Conservation (phyloP, 768 basidiomycete species). For the Phaeotremella skinneri region DNA sequence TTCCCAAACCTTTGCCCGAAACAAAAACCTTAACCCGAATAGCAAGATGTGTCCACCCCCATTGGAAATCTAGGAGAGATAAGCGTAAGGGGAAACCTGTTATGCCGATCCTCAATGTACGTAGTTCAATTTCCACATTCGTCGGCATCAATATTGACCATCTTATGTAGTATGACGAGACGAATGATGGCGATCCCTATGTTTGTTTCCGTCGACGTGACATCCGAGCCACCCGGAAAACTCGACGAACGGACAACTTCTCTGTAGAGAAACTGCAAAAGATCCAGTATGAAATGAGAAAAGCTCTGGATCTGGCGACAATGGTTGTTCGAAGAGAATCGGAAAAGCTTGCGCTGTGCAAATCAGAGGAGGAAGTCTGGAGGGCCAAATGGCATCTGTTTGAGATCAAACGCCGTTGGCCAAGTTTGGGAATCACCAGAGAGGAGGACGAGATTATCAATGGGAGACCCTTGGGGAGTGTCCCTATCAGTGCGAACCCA, state of each 20-base stretch:
- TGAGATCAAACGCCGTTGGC: constrained; percentile 72
- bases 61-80: constrained; percentile 83
- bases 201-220: constrained; percentile 96
- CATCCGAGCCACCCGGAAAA: constrained; percentile 89
- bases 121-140: constrained; percentile 38
- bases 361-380: constrained; percentile 68
- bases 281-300: constrained; percentile 70
- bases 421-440: constrained; percentile 47
- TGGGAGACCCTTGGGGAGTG: constrained; percentile 27
- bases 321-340: constrained; percentile 69
- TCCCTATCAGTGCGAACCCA: constrained; percentile 24
- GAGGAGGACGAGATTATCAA: constrained; percentile 53
- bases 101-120: constrained; percentile 81
- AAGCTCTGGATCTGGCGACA: constrained; percentile 70
- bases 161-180: constrained; percentile 70
- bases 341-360: constrained; percentile 66
- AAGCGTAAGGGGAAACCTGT: constrained; percentile 79
- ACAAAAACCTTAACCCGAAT: constrained; percentile 65
- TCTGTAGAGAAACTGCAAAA: constrained; percentile 85
- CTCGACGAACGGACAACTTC: constrained; percentile 82
- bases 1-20: constrained; percentile 68
- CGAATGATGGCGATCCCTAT: constrained; percentile 85
- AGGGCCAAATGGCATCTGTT: constrained; percentile 70
- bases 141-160: background rate
- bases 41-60: constrained; percentile 73